These are phyloP conservation scores for Fraxinus nigra DNA, from an alignment of 305 asterid genomes.

Conservation along the genomic window DNA sequence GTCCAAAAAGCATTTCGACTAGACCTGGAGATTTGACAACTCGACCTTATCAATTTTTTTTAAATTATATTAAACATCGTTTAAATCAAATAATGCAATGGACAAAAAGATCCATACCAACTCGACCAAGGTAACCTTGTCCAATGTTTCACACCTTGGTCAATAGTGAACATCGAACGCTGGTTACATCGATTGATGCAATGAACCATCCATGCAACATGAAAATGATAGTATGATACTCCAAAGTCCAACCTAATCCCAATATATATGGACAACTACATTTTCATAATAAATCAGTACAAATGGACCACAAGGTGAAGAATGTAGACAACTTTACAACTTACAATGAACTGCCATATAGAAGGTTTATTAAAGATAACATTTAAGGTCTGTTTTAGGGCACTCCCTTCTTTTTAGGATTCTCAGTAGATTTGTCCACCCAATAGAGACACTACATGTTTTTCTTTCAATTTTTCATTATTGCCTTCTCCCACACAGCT, in stretches of 20 bases:
- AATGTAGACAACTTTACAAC: background rate
- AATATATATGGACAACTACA: background rate
- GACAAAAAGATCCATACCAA: background rate
- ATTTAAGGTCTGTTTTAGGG: background rate
- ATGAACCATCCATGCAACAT: background rate
- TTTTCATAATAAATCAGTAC: background rate
- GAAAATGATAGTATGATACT: background rate
- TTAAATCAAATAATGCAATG: background rate
- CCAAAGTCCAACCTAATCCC: background rate
- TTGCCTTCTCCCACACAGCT: background rate
- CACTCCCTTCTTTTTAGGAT: conserved; percentile 5
- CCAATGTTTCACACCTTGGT: background rate
- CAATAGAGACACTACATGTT: conserved; percentile 7
- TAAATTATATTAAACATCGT: background rate
- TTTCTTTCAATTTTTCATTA: conserved; percentile 4
- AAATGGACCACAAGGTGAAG: background rate
- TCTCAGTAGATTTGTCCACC: background rate
- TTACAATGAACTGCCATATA: background rate
- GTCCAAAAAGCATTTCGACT: background rate
- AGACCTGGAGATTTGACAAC: background rate
- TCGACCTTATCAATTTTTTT: background rate
- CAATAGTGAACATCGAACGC: background rate
- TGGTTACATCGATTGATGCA: background rate
- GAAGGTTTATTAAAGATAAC: background rate
- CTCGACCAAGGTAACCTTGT: background rate